Evolutionary conservation across 768 basidiomycete genomes (phyloP).

Genomic region (Mycena olivaceomarginata): DNA sequence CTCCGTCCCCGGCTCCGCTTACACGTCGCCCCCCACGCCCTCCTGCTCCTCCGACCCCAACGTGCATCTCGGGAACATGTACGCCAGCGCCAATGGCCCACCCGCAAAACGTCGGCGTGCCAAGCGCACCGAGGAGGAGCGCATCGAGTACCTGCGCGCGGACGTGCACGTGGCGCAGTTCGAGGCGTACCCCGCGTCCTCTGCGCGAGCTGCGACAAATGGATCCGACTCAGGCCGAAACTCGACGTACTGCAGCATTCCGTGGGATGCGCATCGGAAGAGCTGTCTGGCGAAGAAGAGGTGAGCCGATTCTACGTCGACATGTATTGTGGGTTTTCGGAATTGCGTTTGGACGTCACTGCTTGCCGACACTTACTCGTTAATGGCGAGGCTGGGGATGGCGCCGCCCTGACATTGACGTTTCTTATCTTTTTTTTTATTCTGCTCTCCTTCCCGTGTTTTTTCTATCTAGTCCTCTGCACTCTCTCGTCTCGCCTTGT

Average conservation of each 20-base stretch:
- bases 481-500: neutral
- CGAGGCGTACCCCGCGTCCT: slow-evolving; percentile 81
- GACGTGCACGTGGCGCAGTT: slow-evolving; percentile 43
- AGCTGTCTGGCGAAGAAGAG: slow-evolving; percentile 88
- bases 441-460: too few relatives aligned
- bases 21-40: neutral
- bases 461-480: neutral
- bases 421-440: neutral
- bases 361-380: neutral
- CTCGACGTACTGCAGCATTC: slow-evolving; percentile 92
- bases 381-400: neutral
- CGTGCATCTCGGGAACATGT: neutral
- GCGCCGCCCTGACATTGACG: slow-evolving; percentile 7
- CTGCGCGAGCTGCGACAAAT: slow-evolving; percentile 88
- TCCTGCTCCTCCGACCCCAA: neutral
- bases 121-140: slow-evolving; percentile 67
- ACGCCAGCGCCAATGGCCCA: slow-evolving; percentile 28
- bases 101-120: slow-evolving; percentile 43
- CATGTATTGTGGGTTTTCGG: neutral
- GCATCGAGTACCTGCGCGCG: slow-evolving; percentile 64
- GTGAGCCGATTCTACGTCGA: slow-evolving; percentile 60
- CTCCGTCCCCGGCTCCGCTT: neutral
- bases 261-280: slow-evolving; percentile 91
- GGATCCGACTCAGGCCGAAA: slow-evolving; percentile 93
- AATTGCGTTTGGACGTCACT: neutral